Conservation (phyloP, 805 yeast species). For the Kuraishia ogatae region DNA sequence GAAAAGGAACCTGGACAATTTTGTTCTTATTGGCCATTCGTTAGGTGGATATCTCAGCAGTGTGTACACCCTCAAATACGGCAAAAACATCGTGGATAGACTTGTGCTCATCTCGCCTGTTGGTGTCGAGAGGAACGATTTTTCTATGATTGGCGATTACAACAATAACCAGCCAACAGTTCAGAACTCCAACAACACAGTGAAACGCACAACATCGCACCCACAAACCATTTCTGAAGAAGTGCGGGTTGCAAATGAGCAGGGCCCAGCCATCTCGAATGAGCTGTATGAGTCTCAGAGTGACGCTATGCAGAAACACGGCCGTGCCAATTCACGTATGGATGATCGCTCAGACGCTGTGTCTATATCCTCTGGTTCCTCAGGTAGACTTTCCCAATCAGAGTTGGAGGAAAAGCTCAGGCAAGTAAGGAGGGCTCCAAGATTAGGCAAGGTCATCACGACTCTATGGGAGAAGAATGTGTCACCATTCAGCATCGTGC, state of each 20-base stretch:
- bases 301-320: conserved; percentile 3
- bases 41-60: conserved; percentile 69
- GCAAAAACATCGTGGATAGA: conserved; percentile 36
- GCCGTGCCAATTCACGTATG: background rate
- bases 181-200: background rate
- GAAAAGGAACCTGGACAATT: conserved; percentile 34
- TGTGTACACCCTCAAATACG: conserved; percentile 53
- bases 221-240: conserved; percentile 5
- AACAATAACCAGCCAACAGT: background rate
- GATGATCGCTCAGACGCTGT: conserved; percentile 3
- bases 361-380: conserved; percentile 7
- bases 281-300: conserved; percentile 18
- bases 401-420: conserved; percentile 4
- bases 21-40: conserved; percentile 70
- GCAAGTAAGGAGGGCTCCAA: conserved; percentile 25
- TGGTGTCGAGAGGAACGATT: conserved; percentile 63
- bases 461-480: conserved; percentile 43
- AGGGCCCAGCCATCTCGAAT: conserved; percentile 22
- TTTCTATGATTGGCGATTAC: conserved; percentile 24
- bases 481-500: conserved; percentile 46
- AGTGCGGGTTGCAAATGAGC: conserved; percentile 9
- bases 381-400: conserved; percentile 11
- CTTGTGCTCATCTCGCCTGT: conserved; percentile 65
- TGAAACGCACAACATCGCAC: conserved; percentile 8
- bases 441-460: conserved; percentile 25